Evolutionary conservation across 2,329 filamentous ascomycete species (phyloP).

Genomic region (Hysterium pulicare): DNA sequence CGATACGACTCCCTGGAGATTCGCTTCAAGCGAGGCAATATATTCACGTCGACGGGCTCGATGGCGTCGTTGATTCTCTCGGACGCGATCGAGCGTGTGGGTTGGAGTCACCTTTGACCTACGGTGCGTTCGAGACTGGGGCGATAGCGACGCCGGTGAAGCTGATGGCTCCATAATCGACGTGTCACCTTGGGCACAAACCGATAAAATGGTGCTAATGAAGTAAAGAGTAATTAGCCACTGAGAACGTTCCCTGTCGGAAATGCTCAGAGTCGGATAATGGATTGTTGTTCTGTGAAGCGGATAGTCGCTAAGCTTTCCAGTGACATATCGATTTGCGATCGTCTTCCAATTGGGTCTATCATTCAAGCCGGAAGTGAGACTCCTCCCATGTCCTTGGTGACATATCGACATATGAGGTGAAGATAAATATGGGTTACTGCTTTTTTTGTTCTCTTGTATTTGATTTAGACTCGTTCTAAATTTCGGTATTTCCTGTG

Average conservation of each 20-base stretch:
- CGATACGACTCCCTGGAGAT: constrained; percentile 27
- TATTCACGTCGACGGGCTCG: constrained; percentile 43
- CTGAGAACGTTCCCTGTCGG: too few relatives aligned
- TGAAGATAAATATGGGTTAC: not conserved
- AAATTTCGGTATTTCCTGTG: not conserved
- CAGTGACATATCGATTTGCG: not conserved
- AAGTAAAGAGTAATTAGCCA: too few relatives aligned
- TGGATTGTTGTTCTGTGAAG: not conserved
- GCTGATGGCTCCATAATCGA: not conserved
- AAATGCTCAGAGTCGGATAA: not conserved
- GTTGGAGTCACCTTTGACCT: constrained; percentile 26
- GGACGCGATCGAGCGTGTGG: constrained; percentile 41
- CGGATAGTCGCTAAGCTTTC: not conserved
- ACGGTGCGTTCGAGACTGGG: constrained; percentile 3
- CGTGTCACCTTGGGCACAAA: too few relatives aligned
- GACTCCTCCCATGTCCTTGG: too few relatives aligned
- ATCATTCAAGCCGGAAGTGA: too few relatives aligned
- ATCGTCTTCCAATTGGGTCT: too few relatives aligned
- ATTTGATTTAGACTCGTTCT: not conserved
- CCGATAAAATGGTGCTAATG: too few relatives aligned
- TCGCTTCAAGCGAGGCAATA: constrained; percentile 39
- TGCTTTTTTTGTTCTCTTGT: not conserved
- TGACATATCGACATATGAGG: not conserved
- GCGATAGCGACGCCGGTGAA: not conserved
- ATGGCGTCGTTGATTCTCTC: constrained; percentile 53